These are phyloP conservation scores for Lecanicillium sp. DNA, from an alignment of 2,329 filamentous ascomycete genomes.

Conservation along the genomic window DNA sequence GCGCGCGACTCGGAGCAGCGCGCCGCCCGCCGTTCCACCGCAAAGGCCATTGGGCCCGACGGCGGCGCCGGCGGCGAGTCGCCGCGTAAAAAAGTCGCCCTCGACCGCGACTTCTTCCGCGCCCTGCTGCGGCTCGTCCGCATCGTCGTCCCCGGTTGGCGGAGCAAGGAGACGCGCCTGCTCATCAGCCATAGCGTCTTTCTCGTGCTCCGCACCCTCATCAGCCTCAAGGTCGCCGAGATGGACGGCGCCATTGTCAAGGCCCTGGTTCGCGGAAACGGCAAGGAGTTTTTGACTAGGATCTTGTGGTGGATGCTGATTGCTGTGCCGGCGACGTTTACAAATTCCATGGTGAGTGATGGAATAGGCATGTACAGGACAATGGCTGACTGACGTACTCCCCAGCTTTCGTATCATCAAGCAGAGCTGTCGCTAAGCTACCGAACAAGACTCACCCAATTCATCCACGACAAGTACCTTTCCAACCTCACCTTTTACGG, in stretches of 20 bases:
- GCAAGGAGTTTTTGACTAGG: constrained; percentile 78
- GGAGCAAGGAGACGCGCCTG: constrained; percentile 78
- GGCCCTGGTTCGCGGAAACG: constrained; percentile 82
- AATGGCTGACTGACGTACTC: not conserved
- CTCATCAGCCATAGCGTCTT: constrained; percentile 91
- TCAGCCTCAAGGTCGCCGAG: constrained; percentile 92
- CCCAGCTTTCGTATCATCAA: constrained; percentile 87
- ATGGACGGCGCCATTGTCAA: constrained; percentile 92
- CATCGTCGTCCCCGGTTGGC: constrained; percentile 87
- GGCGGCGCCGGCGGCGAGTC: constrained; percentile 20
- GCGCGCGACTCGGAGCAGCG: constrained; percentile 55
- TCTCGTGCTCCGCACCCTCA: constrained; percentile 79
- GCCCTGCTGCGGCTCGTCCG: constrained; percentile 69
- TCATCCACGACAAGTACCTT: constrained; percentile 92
- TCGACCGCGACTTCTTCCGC: constrained; percentile 76
- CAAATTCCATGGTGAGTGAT: constrained; percentile 83
- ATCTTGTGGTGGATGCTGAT: constrained; percentile 99
- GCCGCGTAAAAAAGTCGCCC: constrained; percentile 72
- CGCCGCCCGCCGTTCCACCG: constrained; percentile 39
- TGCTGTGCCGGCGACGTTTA: constrained; percentile 91
- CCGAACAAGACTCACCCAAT: constrained; percentile 82
- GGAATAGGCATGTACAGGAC: not conserved
- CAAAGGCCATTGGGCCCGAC: constrained; percentile 26
- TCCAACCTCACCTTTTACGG: constrained; percentile 98
- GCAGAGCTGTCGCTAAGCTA: constrained; percentile 91